phyloP scores from a whole-genome alignment of 306 rosid genomes.

The Corylus avellana region DNA sequence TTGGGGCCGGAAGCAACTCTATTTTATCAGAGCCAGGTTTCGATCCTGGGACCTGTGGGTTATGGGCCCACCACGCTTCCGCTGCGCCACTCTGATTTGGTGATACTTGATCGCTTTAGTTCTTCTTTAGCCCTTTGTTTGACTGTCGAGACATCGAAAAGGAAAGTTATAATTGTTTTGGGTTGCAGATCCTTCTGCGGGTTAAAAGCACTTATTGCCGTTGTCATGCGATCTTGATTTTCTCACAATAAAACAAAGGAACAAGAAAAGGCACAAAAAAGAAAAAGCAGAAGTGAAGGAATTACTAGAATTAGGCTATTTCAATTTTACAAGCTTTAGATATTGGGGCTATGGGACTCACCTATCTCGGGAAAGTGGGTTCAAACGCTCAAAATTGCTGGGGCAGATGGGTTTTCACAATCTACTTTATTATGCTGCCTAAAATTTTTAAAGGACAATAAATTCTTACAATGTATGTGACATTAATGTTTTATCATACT shows the following conservation, averaged over 20 bases:
- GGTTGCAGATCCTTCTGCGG: not conserved
- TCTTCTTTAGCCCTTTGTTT: too few relatives aligned
- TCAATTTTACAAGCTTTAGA: too few relatives aligned
- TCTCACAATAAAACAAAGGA: not conserved
- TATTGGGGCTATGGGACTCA: too few relatives aligned
- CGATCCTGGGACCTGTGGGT: too few relatives aligned
- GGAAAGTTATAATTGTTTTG: not conserved
- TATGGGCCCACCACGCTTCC: constrained; percentile 27
- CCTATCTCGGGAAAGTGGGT: too few relatives aligned
- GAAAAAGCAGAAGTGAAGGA: too few relatives aligned
- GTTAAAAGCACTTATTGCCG: not conserved
- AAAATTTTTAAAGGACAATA: too few relatives aligned
- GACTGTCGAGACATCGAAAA: not conserved
- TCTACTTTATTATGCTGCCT: too few relatives aligned
- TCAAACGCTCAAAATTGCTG: too few relatives aligned
- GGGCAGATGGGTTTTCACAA: too few relatives aligned
- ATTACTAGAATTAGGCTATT: not conserved
- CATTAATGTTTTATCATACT: too few relatives aligned
- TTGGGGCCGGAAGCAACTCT: constrained; percentile 5
- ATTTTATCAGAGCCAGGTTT: constrained; percentile 8
- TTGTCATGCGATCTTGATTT: not conserved
- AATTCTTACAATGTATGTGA: too few relatives aligned
- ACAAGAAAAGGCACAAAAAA: not conserved
- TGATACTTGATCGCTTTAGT: not conserved
- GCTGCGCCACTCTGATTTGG: constrained; percentile 57